Percentiles rank a stretch among this genome's conserved stretches.
These are phyloP conservation scores for Skeletonema tropicum DNA, from an alignment of 108 stramenopile species.

Conservation along the genomic window DNA sequence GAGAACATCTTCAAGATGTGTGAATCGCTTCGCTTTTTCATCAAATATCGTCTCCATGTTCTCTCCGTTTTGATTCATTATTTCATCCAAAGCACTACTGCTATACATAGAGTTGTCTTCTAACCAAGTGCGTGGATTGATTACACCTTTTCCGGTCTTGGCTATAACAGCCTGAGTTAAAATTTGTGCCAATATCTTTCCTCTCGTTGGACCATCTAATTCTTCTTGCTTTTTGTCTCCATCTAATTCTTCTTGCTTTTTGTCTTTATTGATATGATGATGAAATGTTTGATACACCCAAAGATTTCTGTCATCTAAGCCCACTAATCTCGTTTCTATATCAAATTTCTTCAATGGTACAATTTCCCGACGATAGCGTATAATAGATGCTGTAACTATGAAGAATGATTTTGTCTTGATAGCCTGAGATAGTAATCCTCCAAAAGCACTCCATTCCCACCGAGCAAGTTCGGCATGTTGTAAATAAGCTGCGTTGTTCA, in stretches of 20 bases:
- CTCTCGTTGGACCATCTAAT: conserved; percentile 10
- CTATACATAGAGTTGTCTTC: conserved; percentile 14
- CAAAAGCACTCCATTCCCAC: conserved; percentile 70
- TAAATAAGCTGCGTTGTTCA: conserved; percentile 80
- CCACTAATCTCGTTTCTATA: conserved; percentile 53
- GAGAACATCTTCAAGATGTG: conserved; percentile 32
- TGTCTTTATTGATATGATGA: conserved; percentile 21
- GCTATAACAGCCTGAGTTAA: conserved; percentile 38
- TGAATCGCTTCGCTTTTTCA: conserved; percentile 33
- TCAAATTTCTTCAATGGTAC: conserved; percentile 62
- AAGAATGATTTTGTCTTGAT: conserved; percentile 40
- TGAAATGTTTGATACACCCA: conserved; percentile 76
- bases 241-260: background rate
- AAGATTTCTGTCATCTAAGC: conserved; percentile 61
- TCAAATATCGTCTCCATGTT: conserved; percentile 27
- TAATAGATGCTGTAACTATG: conserved; percentile 50
- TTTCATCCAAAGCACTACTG: conserved; percentile 22
- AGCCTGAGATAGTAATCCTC: conserved; percentile 49
- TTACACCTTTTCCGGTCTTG: conserved; percentile 28
- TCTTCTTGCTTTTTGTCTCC: background rate
- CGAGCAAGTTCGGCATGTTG: conserved; percentile 73
- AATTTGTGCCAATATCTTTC: conserved; percentile 38
- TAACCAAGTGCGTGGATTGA: conserved; percentile 36
- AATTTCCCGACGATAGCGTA: conserved; percentile 72
- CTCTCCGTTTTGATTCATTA: conserved; percentile 5